These are phyloP conservation scores for Nitzschia putrida DNA, from an alignment of 108 stramenopile genomes.

Conservation along the genomic window DNA sequence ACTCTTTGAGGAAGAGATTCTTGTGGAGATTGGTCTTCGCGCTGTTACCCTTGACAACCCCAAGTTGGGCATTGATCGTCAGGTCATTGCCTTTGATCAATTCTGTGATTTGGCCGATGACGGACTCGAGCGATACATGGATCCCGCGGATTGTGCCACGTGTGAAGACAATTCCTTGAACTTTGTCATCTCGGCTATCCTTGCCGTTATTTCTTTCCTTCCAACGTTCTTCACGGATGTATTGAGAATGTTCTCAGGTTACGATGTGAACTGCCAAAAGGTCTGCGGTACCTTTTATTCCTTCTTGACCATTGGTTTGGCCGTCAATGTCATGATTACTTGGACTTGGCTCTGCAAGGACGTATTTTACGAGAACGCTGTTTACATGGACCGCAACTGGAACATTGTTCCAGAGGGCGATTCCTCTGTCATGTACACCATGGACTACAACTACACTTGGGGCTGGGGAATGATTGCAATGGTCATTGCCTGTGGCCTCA, in stretches of 20 bases:
- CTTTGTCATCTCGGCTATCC: constrained; percentile 29
- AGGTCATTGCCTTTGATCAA: constrained; percentile 39
- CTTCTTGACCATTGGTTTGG: constrained; percentile 25
- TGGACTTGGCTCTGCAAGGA: constrained; percentile 31
- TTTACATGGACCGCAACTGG: constrained; percentile 19
- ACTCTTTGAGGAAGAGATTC: constrained; percentile 1
- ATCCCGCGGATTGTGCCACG: constrained; percentile 23
- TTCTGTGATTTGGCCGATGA: constrained; percentile 32
- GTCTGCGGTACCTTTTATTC: constrained; percentile 20
- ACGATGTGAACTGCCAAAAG: constrained; percentile 53
- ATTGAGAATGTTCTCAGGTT: constrained; percentile 38
- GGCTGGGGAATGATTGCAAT: constrained; percentile 32
- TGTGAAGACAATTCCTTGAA: constrained; percentile 29
- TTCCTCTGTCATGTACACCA: neutral
- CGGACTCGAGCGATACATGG: constrained; percentile 29
- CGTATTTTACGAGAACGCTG: constrained; percentile 19
- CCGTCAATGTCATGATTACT: constrained; percentile 27
- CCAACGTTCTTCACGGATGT: constrained; percentile 37
- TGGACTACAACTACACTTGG: constrained; percentile 23
- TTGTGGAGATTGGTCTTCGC: constrained; percentile 34
- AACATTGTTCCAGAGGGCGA: neutral
- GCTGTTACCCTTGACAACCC: constrained; percentile 35
- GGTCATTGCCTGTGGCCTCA: constrained; percentile 27
- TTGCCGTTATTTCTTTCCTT: constrained; percentile 25
- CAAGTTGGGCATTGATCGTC: neutral